Base-by-base conservation (phyloP, 176 grass and related monocot genomes). In the Musa itinerans region DNA sequence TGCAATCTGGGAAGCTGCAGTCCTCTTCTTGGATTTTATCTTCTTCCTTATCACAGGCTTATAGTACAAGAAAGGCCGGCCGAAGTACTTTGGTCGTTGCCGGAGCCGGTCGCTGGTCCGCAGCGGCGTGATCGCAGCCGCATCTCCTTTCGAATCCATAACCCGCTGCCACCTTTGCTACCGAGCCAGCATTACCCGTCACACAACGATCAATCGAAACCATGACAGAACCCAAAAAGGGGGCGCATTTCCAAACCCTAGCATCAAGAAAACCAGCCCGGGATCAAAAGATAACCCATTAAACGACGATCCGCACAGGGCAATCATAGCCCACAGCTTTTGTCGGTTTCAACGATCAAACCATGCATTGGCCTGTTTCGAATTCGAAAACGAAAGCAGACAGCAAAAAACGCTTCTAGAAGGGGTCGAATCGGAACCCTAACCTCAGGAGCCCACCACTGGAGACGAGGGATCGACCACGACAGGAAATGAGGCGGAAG, bases 1-100 rank as follows among this genome's bases (percentile, higher is more conserved):
- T 52, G 83, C 96, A 77, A 99, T 99, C 83, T 94, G 88, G 12
- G 90, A 87, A 16, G 96, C 91, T 13, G 96, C 78, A 12, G 91
- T 86, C 74, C 91, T 88, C 86, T 83, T 99, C 85, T 95, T 99
- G 1, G 93, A 78, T 61, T 94, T 94, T 15, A 95, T 79, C 83
- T 91, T 99, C 85, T 95, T 99, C 77, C 83, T 86, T 72, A 99
- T 89, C 29, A 58, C 52, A 58, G 88, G 84, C 10, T 93, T 81
- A 66, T 95, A 99, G 77, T 89, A 94, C 58, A 89, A 68, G 54
- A 86, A 92, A 1, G 83, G 51, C 49, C 87, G 83, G 15, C 74
- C 81, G 21, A 81, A 89, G 76, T 89, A 93, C 81, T 92, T 92
- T 0, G 89, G 86, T 52, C 88, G 87, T 74, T 79, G 73, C 50